Conservation (phyloP, 2,329 filamentous ascomycete species). For the Neofusicoccum parvum region DNA sequence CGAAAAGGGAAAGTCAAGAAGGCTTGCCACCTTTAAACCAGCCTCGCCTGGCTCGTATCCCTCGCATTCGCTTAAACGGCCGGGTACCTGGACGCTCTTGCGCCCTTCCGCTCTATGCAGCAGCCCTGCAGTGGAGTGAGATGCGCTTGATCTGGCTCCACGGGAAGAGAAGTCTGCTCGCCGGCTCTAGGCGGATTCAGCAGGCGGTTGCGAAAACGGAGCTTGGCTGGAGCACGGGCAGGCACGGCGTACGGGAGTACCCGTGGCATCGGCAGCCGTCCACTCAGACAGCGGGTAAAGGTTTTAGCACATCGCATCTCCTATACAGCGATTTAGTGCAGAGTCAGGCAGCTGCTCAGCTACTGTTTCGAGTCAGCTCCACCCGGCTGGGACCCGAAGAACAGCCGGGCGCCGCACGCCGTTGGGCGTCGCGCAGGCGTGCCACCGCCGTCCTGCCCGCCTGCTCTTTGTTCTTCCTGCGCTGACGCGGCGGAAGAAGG, state of each 20-base stretch:
- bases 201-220: background rate
- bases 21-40: background rate
- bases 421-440: background rate
- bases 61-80: background rate
- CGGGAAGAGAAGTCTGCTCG: background rate
- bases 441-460: background rate
- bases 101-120: background rate
- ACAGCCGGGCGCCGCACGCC: background rate
- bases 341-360: background rate
- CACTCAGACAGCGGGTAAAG: background rate
- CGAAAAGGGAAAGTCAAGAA: background rate
- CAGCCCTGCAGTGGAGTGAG: background rate
- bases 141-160: background rate
- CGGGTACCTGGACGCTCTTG: background rate
- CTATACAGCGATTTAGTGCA: background rate
- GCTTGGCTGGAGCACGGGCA: too few relatives aligned
- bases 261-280: too few relatives aligned
- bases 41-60: background rate
- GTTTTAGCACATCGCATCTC: background rate
- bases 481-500: background rate
- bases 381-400: background rate
- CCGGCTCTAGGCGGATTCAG: background rate
- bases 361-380: conserved; percentile 2
- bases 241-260: too few relatives aligned
- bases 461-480: background rate